Percentiles rank a stretch among this genome's conserved stretches.
phyloP scores from a whole-genome alignment of 1,284 basidiomycete species.

The Stereum hirsutum region DNA sequence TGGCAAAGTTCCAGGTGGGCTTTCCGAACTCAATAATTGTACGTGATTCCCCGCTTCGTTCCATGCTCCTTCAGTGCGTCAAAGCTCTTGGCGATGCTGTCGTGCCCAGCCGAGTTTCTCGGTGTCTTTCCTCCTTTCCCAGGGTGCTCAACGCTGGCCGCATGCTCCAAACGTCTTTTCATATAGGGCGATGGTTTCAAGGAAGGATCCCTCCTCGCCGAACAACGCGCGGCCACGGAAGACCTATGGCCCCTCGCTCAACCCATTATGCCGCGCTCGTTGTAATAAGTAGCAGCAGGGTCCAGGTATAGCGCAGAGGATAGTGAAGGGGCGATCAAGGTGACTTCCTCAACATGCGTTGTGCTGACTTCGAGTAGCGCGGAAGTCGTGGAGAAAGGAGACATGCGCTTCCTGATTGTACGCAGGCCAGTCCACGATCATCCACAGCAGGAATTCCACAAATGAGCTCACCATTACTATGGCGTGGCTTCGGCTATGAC shows the following conservation, averaged over 20 bases:
- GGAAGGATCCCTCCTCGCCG: not conserved
- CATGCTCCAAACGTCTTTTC: not conserved
- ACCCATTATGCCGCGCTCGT: not conserved
- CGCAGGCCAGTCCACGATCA: too few species aligned
- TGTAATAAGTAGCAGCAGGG: too few species aligned
- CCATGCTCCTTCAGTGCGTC: not conserved
- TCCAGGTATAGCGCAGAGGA: too few species aligned
- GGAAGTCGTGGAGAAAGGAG: too few species aligned
- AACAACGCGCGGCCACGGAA: not conserved
- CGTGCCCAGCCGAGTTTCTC: not conserved
- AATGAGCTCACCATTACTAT: too few species aligned
- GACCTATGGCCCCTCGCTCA: conserved; percentile 1
- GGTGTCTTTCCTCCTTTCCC: not conserved
- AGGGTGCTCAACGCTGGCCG: not conserved
- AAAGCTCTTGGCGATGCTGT: not conserved
- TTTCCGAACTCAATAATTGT: conserved; percentile 6
- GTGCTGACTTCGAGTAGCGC: too few species aligned
- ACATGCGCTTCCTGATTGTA: too few species aligned
- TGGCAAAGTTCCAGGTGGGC: conserved; percentile 4
- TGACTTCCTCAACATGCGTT: too few species aligned
- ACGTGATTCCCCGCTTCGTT: not conserved
- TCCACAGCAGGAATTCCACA: too few species aligned
- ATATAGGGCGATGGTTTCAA: not conserved
- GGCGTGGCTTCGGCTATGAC: too few species aligned
- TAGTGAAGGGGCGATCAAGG: too few species aligned